These are phyloP conservation scores for Gomphus bonarii DNA, from an alignment of 1,284 basidiomycete genomes.

Conservation along the genomic window DNA sequence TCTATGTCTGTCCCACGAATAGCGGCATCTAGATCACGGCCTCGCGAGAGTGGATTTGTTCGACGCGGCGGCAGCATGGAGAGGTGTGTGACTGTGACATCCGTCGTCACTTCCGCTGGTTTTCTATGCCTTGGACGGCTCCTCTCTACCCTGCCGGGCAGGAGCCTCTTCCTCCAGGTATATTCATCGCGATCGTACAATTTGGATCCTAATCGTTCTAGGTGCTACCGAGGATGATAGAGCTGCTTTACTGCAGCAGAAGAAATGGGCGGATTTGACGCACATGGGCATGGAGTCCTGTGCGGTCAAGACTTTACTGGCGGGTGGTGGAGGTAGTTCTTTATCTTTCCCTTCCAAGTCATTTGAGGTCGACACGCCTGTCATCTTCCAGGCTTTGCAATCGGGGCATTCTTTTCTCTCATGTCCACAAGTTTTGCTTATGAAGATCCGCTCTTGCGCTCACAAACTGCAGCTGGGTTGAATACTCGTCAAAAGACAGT, in stretches of 20 bases:
- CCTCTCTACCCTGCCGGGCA: slow-evolving; percentile 50
- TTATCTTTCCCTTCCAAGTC: too few relatives aligned
- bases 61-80: not conserved
- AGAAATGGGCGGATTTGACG: slow-evolving; percentile 69
- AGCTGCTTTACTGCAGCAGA: slow-evolving; percentile 51
- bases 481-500: slow-evolving; percentile 65
- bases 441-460: slow-evolving; percentile 83
- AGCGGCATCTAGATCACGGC: slow-evolving; percentile 37
- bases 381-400: slow-evolving; percentile 59
- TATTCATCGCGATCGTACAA: not conserved
- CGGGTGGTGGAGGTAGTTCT: slow-evolving; percentile 62
- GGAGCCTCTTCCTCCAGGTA: slow-evolving; percentile 73
- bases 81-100: slow-evolving; percentile 1
- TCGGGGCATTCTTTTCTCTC: slow-evolving; percentile 93
- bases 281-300: slow-evolving; percentile 74
- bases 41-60: not conserved
- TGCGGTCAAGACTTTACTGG: slow-evolving; percentile 68
- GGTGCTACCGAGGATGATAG: slow-evolving; percentile 69
- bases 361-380: too few relatives aligned
- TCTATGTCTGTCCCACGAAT: slow-evolving; percentile 66
- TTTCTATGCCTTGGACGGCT: slow-evolving; percentile 19
- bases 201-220: not conserved
- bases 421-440: slow-evolving; percentile 95
- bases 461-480: slow-evolving; percentile 37
- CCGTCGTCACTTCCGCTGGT: not conserved